Evolutionary conservation across 2,329 filamentous ascomycete species (phyloP), one percentile per base, ranked within the genome.

Genomic region (Endoconidiophora laricicola): DNA sequence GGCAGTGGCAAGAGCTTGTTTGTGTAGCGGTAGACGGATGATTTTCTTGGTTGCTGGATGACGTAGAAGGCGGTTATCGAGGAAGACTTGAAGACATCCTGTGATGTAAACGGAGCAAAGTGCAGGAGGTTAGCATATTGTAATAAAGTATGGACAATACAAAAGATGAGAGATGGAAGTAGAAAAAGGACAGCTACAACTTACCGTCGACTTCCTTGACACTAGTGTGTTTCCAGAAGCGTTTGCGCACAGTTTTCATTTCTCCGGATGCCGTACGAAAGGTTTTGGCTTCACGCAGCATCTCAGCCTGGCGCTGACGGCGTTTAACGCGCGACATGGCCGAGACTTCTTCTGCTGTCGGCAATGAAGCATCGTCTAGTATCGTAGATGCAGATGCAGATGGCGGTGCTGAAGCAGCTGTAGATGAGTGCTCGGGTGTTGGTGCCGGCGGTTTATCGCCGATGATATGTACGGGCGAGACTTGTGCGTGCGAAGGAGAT

Each of bases 191-290:
- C 10, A 23, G 16, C 9, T 7, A 23, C 7, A 42, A 50, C 65
- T 51, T 67, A 83, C 81, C 80, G 55, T 79, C 68, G 7, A 73
- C 72, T 60, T 83, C 76, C 56, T 74, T 70, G 37, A 95, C 79
- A 54, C 72, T 64, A 1, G 91, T 86, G 60, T 91, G 76, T 63
- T 83, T 86, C 90, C 90, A 96, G 68, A 95, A 95, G 48, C 88
- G 75, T 68, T 79, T 84, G 59, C 80, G 70, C 52, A 74, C 60
- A 36, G 62, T 67, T 53, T 64, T 67, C 33, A 58, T 57, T 16
- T 56, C 59, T 0, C 60, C 58, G 38, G 44, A 66, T n/a, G 12
- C 22, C n/a, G 18, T 33, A 29, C 72, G 66, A 24, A 74, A 60
- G 53, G 71, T 68, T 56, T 69, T 69, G 4, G 72, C 73, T 46